Evolutionary conservation across 768 basidiomycete species (phyloP), one percentile per base, ranked within the genome.

Genomic region (Auricularia sp.): DNA sequence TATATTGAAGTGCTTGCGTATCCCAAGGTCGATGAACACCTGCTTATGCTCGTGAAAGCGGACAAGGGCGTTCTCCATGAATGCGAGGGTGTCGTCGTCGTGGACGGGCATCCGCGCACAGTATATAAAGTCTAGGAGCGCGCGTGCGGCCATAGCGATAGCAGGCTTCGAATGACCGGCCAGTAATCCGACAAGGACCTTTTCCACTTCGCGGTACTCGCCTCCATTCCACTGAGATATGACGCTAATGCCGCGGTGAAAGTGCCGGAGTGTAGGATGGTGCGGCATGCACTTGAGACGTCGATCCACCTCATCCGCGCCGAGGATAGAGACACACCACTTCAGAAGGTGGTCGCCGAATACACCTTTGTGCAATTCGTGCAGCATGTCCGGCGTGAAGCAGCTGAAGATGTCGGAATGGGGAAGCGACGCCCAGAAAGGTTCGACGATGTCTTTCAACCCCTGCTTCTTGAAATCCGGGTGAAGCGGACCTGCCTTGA

Each of bases 311-410:
- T 69, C 69, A 3, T 51, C 62, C 18, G 58, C 42, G 3, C 68
- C 69, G 0, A 67, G 21, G 6, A 69, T 21, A 3, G 34, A 18
- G 21, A 8, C 54, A 23, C 68, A 72, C 80, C 80, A 81, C 3
- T 69, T 72, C 1, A 75, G 71, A 2, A 78, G 61, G 61, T 81
- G 80, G 60, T 80, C 76, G 62, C 79, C 79, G 73, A 81, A 78
- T 1, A 80, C 65, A 0, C 81, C 81, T 66, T 83, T 78, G 70
- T 81, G 75, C 0, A 83, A 70, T 66, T 81, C 79, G 66, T 84
- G 81, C 16, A 82, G 75, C 23, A 80, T 58, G 70, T 80, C 71
- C n/a, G 77, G 74, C 1, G 76, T 78, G 39, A 83, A 65, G 14
- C 65, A 72, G 0, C 36, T 0, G 67, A 77, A 79, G 42, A 83